These are phyloP conservation scores for Pythium grandisporangium DNA, from an alignment of 352 stramenopile genomes.

Conservation along the genomic window DNA sequence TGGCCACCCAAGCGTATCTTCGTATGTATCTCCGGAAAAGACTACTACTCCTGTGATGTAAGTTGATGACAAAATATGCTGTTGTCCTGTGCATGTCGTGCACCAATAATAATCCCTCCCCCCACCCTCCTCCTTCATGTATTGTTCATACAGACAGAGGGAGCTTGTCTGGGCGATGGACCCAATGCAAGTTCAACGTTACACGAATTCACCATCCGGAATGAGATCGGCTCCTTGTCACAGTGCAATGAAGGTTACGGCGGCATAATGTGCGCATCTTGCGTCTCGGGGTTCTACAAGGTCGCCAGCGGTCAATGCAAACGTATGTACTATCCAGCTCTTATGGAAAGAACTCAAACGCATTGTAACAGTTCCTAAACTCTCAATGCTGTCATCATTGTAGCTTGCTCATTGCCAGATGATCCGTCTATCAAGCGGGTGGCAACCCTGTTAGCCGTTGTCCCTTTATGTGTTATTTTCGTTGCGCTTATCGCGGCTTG, in stretches of 20 bases:
- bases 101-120: no score
- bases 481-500: slow-evolving; percentile 24
- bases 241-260: slow-evolving; percentile 44
- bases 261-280: slow-evolving; percentile 41
- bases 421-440: slow-evolving; percentile 26
- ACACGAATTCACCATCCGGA: no score
- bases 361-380: no score
- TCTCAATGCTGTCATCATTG: not conserved
- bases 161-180: no score
- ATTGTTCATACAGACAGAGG: no score
- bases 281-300: slow-evolving; percentile 38
- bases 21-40: slow-evolving; percentile 39
- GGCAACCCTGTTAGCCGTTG: slow-evolving; percentile 23
- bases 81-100: no score
- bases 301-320: slow-evolving; percentile 47
- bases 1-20: slow-evolving; percentile 56
- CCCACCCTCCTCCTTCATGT: no score
- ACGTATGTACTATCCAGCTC: slow-evolving; percentile 17
- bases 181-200: no score
- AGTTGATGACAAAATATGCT: no score
- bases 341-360: no score
- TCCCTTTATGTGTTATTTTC: slow-evolving; percentile 25
- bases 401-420: slow-evolving; percentile 27
- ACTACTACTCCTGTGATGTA: slow-evolving; percentile 63
- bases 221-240: no score